phyloP scores from a whole-genome alignment of 2,329 filamentous ascomycete species.

The Rhexocercosporidium sp. region DNA sequence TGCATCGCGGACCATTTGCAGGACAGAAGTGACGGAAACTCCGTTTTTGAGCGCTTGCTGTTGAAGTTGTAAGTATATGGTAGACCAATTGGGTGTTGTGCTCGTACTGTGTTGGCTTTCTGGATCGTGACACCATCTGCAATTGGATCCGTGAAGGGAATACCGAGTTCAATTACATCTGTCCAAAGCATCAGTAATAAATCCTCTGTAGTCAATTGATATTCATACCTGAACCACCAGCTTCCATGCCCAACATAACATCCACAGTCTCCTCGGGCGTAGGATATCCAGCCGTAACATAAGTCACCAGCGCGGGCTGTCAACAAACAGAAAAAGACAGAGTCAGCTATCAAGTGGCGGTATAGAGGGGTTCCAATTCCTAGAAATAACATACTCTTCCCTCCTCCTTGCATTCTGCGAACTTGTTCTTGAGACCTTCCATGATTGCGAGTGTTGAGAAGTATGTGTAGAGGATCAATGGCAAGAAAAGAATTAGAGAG shows the following conservation, averaged over 20 bases:
- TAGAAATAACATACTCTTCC: slow-evolving; percentile 43
- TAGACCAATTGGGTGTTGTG: background rate
- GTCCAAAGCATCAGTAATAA: slow-evolving; percentile 20
- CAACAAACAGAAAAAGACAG: background rate
- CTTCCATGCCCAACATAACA: slow-evolving; percentile 87
- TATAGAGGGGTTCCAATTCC: slow-evolving; percentile 2
- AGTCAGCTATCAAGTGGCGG: slow-evolving; percentile 23
- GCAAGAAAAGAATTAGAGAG: slow-evolving; percentile 5
- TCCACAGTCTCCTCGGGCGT: slow-evolving; percentile 80
- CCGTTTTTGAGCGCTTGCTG: slow-evolving; percentile 82
- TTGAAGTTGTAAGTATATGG: slow-evolving; percentile 26
- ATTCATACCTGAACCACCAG: slow-evolving; percentile 80
- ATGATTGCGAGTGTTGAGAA: slow-evolving; percentile 31
- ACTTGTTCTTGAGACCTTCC: slow-evolving; percentile 59
- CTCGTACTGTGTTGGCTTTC: slow-evolving; percentile 80
- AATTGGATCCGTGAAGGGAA: slow-evolving; percentile 97
- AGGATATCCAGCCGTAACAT: slow-evolving; percentile 94
- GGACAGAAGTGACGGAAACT: slow-evolving; percentile 78
- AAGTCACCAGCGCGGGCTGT: slow-evolving; percentile 78
- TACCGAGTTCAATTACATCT: slow-evolving; percentile 95
- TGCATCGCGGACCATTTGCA: slow-evolving; percentile 84
- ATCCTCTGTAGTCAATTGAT: background rate
- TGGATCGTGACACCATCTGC: slow-evolving; percentile 98
- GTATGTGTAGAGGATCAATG: slow-evolving; percentile 28
- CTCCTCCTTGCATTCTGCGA: slow-evolving; percentile 61